A percentile compares a stretch with the other conserved stretches of the same genome.
Evolutionary conservation across 495 filamentous ascomycete genomes (phyloP).

Genomic region (Hypoxylon intermedium): DNA sequence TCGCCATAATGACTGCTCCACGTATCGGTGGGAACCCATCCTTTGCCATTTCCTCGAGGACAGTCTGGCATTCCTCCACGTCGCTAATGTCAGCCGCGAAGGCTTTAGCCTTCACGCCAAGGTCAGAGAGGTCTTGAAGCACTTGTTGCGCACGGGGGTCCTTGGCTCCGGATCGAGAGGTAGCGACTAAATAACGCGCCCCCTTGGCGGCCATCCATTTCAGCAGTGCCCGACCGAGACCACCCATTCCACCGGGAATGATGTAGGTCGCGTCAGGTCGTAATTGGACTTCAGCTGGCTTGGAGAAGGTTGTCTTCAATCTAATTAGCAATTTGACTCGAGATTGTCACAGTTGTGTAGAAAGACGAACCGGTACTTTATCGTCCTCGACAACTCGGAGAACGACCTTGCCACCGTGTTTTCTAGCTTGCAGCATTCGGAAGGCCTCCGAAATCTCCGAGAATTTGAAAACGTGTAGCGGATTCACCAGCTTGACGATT

Average conservation of each 20-base stretch:
- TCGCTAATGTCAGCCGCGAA: constrained; percentile 48
- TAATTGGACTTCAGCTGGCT: constrained; percentile 37
- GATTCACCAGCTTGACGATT: constrained; percentile 39
- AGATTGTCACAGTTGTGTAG: not conserved
- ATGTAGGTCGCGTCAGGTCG: constrained; percentile 56
- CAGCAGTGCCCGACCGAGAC: constrained; percentile 61
- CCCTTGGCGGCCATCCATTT: constrained; percentile 59
- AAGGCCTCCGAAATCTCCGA: constrained; percentile 57
- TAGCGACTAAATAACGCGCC: constrained; percentile 57
- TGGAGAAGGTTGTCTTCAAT: constrained; percentile 21
- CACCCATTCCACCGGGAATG: constrained; percentile 62
- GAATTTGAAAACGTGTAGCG: constrained; percentile 49
- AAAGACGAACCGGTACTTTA: constrained; percentile 34
- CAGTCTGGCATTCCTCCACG: constrained; percentile 14
- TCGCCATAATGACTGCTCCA: constrained; percentile 53
- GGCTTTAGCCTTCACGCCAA: constrained; percentile 32
- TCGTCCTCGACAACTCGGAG: constrained; percentile 45
- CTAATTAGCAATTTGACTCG: not conserved
- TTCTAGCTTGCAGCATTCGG: constrained; percentile 57
- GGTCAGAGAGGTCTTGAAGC: constrained; percentile 26
- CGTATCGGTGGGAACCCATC: constrained; percentile 55
- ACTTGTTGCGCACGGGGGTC: constrained; percentile 33
- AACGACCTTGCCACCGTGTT: constrained; percentile 61
- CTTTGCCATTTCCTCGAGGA: constrained; percentile 27
- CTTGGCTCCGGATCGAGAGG: constrained; percentile 57